These are phyloP conservation scores for Dothideomycetes sp. DNA, from an alignment of 2,329 filamentous ascomycete genomes.

Conservation along the genomic window DNA sequence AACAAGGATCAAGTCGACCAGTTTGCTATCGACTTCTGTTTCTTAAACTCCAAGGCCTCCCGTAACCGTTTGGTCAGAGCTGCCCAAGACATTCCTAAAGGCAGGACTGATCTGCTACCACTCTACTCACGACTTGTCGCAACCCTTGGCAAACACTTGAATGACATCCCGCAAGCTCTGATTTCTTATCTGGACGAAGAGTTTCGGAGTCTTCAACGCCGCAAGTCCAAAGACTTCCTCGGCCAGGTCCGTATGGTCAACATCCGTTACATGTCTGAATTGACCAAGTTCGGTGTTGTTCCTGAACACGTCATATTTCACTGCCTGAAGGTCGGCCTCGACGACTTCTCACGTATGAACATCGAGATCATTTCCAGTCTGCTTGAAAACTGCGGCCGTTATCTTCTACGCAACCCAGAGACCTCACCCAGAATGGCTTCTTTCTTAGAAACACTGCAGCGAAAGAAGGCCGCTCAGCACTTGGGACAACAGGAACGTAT, in stretches of 20 bases:
- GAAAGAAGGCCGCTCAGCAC: constrained; percentile 93
- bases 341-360: constrained; percentile 98
- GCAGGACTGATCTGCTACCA: constrained; percentile 80
- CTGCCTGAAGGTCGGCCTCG: constrained; percentile 91
- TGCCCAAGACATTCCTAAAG: constrained; percentile 88
- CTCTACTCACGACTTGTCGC: constrained; percentile 88
- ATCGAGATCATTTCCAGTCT: constrained; percentile 97
- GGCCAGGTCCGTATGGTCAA: constrained; percentile 90
- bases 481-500: constrained; percentile 93
- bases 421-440: constrained; percentile 88
- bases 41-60: constrained; percentile 95
- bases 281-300: constrained; percentile 96
- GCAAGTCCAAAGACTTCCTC: constrained; percentile 95
- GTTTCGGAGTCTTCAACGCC: constrained; percentile 89
- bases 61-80: constrained; percentile 89
- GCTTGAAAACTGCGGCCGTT: constrained; percentile 91
- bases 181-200: constrained; percentile 92
- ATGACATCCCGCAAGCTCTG: constrained; percentile 84
- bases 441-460: constrained; percentile 87
- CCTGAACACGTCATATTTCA: constrained; percentile 98
- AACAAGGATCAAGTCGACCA: constrained; percentile 89
- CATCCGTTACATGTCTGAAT: constrained; percentile 91
- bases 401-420: constrained; percentile 83
- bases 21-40: constrained; percentile 92
- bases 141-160: constrained; percentile 86